Evolutionary conservation across 805 yeast genomes (phyloP).

Genomic region (Ogataea neopini): DNA sequence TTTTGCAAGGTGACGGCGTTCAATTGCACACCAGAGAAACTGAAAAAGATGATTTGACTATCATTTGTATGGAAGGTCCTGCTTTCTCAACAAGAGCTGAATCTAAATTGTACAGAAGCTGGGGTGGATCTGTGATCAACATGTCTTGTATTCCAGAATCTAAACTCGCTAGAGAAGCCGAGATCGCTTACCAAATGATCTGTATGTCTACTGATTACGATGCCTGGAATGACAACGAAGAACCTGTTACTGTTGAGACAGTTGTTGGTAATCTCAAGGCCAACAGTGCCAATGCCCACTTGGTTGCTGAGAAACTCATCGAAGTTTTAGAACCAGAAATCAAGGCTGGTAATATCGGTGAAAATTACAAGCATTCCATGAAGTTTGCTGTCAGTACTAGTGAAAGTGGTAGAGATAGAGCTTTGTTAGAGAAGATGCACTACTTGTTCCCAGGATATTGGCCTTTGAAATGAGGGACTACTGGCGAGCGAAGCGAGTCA

Average conservation of each 20-base stretch:
- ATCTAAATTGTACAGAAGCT: constrained; percentile 76
- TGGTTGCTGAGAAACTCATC: constrained; percentile 68
- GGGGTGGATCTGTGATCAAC: constrained; percentile 95
- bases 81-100: constrained; percentile 97
- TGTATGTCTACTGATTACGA: constrained; percentile 99
- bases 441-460: constrained; percentile 91
- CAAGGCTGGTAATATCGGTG: constrained; percentile 62
- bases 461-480: constrained; percentile 40
- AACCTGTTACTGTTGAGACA: constrained; percentile 97
- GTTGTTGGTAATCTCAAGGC: constrained; percentile 89
- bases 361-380: constrained; percentile 72
- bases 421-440: constrained; percentile 76
- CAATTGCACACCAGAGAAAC: constrained; percentile 66
- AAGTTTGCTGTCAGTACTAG: constrained; percentile 79
- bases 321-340: constrained; percentile 64
- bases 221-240: constrained; percentile 95
- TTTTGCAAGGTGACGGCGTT: constrained; percentile 56
- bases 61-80: constrained; percentile 99
- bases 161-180: constrained; percentile 96
- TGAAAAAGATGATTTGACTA: constrained; percentile 70
- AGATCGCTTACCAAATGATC: constrained; percentile 94
- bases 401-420: constrained; percentile 69
- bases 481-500: no score
- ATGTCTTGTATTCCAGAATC: constrained; percentile 98
- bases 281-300: constrained; percentile 83